Base-by-base conservation (phyloP, 257 asterid species). In the Echium plantagineum region DNA sequence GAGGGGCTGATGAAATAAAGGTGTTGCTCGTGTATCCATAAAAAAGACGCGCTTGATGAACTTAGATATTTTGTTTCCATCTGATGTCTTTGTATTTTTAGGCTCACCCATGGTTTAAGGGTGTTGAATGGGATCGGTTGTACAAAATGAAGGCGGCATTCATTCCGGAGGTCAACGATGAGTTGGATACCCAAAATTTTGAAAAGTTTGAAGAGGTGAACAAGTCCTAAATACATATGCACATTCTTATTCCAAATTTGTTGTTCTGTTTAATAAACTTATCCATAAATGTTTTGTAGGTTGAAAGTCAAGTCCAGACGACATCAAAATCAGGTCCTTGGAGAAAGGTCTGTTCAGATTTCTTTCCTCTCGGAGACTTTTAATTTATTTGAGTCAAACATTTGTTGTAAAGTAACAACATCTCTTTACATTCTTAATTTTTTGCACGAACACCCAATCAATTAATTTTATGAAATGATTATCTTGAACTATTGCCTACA, bases 141-240 rank as follows among this genome's bases (percentile, higher is more conserved):
- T 90, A 78, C 78, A 72, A 87, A 49, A 80, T 81, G 80, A 94
- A 87, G 59, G 97, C 97, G 74, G 96, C 96, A 55, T 87, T 87
- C 70, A 78, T 87, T 71, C 97, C 97, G 28, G 96, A 87, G 71
- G 97, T 90, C 69, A 83, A 83, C 52, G 96, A 87, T 76, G 96
- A 90, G 76, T 71, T 90, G 77, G 97, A 90, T 72, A 90, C 97
- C 61, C 96, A 90, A 72, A 90, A 90, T 72, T 90, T 90, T 68
- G 97, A 90, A 74, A 90, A 87, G 74, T 90, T 90, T 61, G 97
- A 90, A 30, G 96, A 90, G 94, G 97, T 90, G 70, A 52, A 38
- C 55, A 5, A 62, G 22, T 47, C 20, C 32, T 57, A 54, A 21
- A 30, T 51, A 19, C 48, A 35, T 63, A 30, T 59, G 21, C 21